Evolutionary conservation across 1,284 basidiomycete genomes (phyloP).

Genomic region (Sporisorium exsertum): DNA sequence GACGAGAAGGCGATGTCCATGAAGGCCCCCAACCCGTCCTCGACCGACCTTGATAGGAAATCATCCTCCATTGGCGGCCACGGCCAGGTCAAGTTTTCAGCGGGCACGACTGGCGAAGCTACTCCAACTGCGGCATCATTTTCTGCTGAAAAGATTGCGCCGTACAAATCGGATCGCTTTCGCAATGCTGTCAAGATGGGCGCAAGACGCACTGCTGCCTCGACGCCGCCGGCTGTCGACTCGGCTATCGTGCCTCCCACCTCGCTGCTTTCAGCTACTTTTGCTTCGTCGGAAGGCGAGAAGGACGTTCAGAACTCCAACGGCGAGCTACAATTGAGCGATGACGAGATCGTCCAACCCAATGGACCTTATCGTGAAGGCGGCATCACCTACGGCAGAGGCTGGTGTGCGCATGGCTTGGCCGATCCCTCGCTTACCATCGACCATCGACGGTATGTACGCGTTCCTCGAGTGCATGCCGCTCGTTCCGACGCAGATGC

Average conservation of each 20-base stretch:
- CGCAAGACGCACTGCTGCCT: slow-evolving; percentile 3
- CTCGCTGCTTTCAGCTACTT: slow-evolving; percentile 21
- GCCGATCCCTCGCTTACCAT: slow-evolving; percentile 46
- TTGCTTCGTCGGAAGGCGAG: slow-evolving; percentile 32
- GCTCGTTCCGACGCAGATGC: not conserved
- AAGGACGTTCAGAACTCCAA: slow-evolving; percentile 14
- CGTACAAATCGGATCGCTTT: slow-evolving; percentile 34
- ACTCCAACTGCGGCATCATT: slow-evolving; percentile 14
- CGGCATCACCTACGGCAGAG: slow-evolving; percentile 53
- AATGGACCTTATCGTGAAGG: slow-evolving; percentile 54
- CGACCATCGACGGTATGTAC: slow-evolving; percentile 42
- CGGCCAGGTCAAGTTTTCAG: slow-evolving; percentile 38
- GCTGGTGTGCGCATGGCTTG: slow-evolving; percentile 57
- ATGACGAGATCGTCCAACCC: slow-evolving; percentile 43
- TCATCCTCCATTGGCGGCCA: slow-evolving; percentile 24
- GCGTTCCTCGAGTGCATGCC: slow-evolving; percentile 11
- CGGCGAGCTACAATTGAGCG: not conserved
- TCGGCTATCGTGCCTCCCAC: slow-evolving; percentile 12
- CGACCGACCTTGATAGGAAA: slow-evolving; percentile 12
- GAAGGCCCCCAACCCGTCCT: slow-evolving; percentile 6
- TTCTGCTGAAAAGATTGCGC: slow-evolving; percentile 17
- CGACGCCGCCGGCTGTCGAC: not conserved
- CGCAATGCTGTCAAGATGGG: slow-evolving; percentile 29
- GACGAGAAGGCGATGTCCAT: slow-evolving; percentile 34
- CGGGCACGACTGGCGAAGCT: slow-evolving; percentile 20